Evolutionary conservation across 2,329 filamentous ascomycete genomes (phyloP).

Genomic region (Colletotrichum tamarilloi): DNA sequence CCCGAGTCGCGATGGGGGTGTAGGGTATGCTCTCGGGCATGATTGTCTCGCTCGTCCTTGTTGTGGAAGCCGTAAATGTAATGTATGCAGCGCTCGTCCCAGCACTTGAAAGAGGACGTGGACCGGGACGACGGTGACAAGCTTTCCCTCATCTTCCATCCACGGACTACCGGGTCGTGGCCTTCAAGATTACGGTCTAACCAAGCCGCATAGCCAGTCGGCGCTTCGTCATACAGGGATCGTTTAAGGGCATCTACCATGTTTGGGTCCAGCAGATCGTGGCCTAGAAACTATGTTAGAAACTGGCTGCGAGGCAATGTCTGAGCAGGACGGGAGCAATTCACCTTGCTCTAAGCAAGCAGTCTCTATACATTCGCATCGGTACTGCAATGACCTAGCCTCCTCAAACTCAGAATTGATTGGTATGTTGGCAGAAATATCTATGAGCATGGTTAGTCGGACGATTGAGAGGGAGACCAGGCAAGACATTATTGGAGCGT

Average conservation of each 20-base stretch:
- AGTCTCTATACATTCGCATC: conserved; percentile 68
- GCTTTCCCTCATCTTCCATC: conserved; percentile 51
- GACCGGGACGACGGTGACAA: conserved; percentile 47
- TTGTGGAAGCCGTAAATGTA: conserved; percentile 69
- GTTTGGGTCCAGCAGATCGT: conserved; percentile 54
- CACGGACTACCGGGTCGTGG: conserved; percentile 59
- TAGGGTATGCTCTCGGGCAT: conserved; percentile 58
- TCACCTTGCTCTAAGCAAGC: conserved; percentile 61
- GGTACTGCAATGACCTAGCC: conserved; percentile 66
- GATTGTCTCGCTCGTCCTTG: conserved; percentile 62
- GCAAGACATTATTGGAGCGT: conserved; percentile 31
- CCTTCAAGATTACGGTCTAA: conserved; percentile 62
- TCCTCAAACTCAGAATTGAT: conserved; percentile 67
- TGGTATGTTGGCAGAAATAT: conserved; percentile 52
- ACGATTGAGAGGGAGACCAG: conserved; percentile 12
- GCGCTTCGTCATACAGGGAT: conserved; percentile 51
- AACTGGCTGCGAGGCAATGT: background rate
- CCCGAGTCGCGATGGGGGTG: conserved; percentile 56
- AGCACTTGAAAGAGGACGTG: conserved; percentile 63
- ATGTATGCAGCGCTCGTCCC: conserved; percentile 64
- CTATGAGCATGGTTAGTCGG: conserved; percentile 39
- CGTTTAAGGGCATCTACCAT: conserved; percentile 52
- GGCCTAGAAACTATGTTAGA: conserved; percentile 45
- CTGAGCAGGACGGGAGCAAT: conserved; percentile 32
- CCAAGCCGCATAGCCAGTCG: conserved; percentile 62